Evolutionary conservation across 179 eudicot genomes (phyloP).

Genomic region (Drosera spatulata): DNA sequence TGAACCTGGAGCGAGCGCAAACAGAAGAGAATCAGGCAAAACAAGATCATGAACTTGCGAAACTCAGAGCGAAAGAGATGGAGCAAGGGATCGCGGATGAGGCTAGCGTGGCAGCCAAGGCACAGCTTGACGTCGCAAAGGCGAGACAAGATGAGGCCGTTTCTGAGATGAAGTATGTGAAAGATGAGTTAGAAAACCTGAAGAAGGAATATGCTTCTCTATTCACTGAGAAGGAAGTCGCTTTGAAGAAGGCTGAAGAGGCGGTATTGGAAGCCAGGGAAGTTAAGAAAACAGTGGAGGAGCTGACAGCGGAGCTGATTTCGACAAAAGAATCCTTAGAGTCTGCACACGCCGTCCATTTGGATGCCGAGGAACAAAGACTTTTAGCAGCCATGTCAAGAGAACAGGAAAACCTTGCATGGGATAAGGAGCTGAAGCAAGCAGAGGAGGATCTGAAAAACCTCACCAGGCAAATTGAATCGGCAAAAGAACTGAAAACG

Average conservation of each 20-base stretch:
- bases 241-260: constrained; percentile 60
- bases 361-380: constrained; percentile 79
- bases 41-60: constrained; percentile 77
- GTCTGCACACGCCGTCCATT: constrained; percentile 63
- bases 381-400: constrained; percentile 58
- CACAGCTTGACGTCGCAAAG: constrained; percentile 81
- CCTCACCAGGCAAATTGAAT: constrained; percentile 39
- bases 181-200: constrained; percentile 47
- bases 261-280: constrained; percentile 56
- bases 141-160: constrained; percentile 59
- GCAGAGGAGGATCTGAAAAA: constrained; percentile 69
- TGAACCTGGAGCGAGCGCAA: constrained; percentile 76
- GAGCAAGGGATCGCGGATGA: constrained; percentile 84
- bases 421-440: constrained; percentile 77
- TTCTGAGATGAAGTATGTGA: constrained; percentile 53
- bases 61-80: constrained; percentile 69
- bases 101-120: constrained; percentile 77
- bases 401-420: constrained; percentile 48
- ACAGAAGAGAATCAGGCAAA: constrained; percentile 88
- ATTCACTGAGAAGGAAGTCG: constrained; percentile 48
- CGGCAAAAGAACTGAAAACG: constrained; percentile 51
- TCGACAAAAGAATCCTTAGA: constrained; percentile 66
- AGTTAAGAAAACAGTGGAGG: constrained; percentile 75
- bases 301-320: constrained; percentile 64
- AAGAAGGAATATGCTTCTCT: constrained; percentile 42